phyloP scores from a whole-genome alignment of 202 grass and related monocot species.

The Dendrocalamus latiflorus region DNA sequence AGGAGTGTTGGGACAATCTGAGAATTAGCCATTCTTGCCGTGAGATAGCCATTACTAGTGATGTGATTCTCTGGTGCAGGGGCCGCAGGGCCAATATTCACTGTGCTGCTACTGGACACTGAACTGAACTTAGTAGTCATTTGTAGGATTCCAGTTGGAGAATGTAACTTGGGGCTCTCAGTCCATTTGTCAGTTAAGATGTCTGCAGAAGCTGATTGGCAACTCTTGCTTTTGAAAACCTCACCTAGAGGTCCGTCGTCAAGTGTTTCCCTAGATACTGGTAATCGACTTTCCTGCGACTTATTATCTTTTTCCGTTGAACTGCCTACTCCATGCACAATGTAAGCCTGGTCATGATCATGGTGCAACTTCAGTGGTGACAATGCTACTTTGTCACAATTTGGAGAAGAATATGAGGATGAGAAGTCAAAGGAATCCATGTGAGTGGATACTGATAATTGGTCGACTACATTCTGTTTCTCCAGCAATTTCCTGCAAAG shows the following conservation, averaged over 20 bases:
- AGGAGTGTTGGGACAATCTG: slow-evolving; percentile 33
- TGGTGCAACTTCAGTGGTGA: slow-evolving; percentile 47
- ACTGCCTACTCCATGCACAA: slow-evolving; percentile 3
- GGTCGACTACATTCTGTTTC: slow-evolving; percentile 34
- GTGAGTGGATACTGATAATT: slow-evolving; percentile 46
- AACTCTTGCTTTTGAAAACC: slow-evolving; percentile 60
- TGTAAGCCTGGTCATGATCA: slow-evolving; percentile 33
- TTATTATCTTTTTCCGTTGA: slow-evolving; percentile 17
- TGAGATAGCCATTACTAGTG: slow-evolving; percentile 30
- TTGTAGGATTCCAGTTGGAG: slow-evolving; percentile 47
- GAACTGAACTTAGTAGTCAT: slow-evolving; percentile 46
- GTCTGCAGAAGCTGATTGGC: slow-evolving; percentile 41
- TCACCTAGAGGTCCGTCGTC: slow-evolving; percentile 81
- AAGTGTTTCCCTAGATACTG: slow-evolving; percentile 56
- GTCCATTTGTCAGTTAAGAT: slow-evolving; percentile 47
- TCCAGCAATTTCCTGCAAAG: slow-evolving; percentile 51
- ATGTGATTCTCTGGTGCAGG: slow-evolving; percentile 46
- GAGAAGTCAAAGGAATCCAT: slow-evolving; percentile 51
- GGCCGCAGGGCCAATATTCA: slow-evolving; percentile 33
- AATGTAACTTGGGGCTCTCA: slow-evolving; percentile 22
- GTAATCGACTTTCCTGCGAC: slow-evolving; percentile 24
- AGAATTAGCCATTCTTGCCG: slow-evolving; percentile 20
- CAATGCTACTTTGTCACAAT: slow-evolving; percentile 31
- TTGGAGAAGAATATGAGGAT: slow-evolving; percentile 36
- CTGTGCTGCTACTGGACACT: slow-evolving; percentile 42